A percentile compares a stretch with the other conserved stretches of the same genome.
Conservation (phyloP, 139 green algal species). For the Picochlorum sp. region DNA sequence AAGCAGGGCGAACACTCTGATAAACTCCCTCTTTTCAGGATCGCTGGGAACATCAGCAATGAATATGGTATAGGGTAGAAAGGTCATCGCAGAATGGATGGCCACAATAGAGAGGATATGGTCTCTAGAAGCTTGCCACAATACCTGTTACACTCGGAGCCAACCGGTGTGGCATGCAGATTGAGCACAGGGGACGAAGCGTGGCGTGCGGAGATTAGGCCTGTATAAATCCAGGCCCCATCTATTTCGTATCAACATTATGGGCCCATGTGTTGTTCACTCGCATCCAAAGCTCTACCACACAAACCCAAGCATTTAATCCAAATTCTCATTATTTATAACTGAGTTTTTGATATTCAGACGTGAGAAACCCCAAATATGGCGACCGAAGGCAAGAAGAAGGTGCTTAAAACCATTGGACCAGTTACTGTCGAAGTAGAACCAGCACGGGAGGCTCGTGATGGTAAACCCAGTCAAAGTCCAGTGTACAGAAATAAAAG, state of each 20-base stretch:
- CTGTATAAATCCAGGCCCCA: too few relatives aligned
- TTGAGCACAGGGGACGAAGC: too few relatives aligned
- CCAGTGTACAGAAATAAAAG: slow-evolving; percentile 2
- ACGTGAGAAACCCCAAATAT: too few relatives aligned
- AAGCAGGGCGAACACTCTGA: slow-evolving; percentile 3
- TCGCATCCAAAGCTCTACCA: too few relatives aligned
- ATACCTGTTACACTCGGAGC: too few relatives aligned
- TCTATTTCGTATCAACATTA: too few relatives aligned
- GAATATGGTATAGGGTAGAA: slow-evolving; percentile 11
- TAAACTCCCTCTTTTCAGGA: background rate
- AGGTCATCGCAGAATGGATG: background rate
- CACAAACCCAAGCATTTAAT: too few relatives aligned
- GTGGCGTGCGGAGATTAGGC: accelerated
- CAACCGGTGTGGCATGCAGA: too few relatives aligned
- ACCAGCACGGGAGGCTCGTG: background rate
- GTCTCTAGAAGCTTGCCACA: background rate
- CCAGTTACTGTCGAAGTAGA: slow-evolving; percentile 5
- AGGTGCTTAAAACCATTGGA: slow-evolving; percentile 1
- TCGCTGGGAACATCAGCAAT: background rate
- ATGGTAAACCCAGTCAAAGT: slow-evolving; percentile 9
- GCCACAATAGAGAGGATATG: background rate
- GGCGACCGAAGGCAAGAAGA: background rate
- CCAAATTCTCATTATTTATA: too few relatives aligned
- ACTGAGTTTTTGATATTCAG: too few relatives aligned
- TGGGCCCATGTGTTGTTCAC: too few relatives aligned